A percentile compares a stretch with the other conserved stretches of the same genome.
Conservation (phyloP, 2,329 filamentous ascomycete genomes). For the Chrysoporthe puriensis region DNA sequence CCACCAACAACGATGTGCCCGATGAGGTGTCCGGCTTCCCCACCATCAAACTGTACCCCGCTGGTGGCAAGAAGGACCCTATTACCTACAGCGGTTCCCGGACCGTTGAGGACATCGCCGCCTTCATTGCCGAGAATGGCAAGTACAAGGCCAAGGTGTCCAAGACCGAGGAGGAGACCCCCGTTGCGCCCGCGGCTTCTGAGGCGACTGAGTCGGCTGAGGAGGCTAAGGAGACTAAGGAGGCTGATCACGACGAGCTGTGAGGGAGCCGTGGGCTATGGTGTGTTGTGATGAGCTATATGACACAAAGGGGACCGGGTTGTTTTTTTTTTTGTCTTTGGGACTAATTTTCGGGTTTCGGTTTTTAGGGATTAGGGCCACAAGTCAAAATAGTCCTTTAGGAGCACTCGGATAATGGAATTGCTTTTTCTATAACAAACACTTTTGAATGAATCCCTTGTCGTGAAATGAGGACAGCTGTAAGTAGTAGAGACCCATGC, state of each 20-base stretch:
- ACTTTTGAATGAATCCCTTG: background rate
- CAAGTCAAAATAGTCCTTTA: constrained; percentile 25
- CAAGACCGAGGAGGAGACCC: constrained; percentile 57
- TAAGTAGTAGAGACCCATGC: background rate
- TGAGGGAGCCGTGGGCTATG: constrained; percentile 50
- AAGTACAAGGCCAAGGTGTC: constrained; percentile 78
- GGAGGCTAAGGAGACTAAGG: constrained; percentile 49
- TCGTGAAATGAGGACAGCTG: background rate
- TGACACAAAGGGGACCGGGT: constrained; percentile 17
- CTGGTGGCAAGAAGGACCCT: constrained; percentile 82
- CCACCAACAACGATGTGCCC: constrained; percentile 92
- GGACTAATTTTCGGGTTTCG: constrained; percentile 24
- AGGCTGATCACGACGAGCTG: constrained; percentile 73
- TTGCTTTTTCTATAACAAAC: background rate
- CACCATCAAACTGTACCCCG: constrained; percentile 97
- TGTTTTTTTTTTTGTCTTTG: constrained; percentile 21
- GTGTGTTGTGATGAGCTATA: constrained; percentile 11
- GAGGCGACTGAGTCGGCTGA: constrained; percentile 55
- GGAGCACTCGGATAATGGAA: constrained; percentile 25
- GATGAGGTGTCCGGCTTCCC: constrained; percentile 98
- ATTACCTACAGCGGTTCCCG: constrained; percentile 87
- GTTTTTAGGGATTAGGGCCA: constrained; percentile 21
- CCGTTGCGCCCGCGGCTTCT: constrained; percentile 54
- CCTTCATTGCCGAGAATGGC: constrained; percentile 94
- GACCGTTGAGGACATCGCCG: constrained; percentile 86